Evolutionary conservation across 305 asterid species (phyloP), one percentile per base, ranked within the genome.

Genomic region (Fraxinus sp.): DNA sequence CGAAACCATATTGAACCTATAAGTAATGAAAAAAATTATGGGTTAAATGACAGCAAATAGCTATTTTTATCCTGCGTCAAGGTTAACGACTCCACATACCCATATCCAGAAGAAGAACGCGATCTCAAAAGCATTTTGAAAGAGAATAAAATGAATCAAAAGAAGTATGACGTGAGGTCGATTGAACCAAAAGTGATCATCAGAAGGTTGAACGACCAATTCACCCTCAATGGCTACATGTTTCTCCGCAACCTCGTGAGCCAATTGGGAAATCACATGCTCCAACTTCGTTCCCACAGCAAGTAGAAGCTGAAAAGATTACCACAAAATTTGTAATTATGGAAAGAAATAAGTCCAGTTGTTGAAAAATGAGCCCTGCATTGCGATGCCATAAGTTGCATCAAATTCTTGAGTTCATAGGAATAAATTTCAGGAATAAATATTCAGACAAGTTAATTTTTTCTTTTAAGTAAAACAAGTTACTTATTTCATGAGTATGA

Each of bases 91-190:
- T 13, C 33, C 59, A 77, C 91, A 87, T 86, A 96, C 99, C 98
- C 90, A 92, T 87, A 96, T 96, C 99, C 99, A 93, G 89, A 96
- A 96, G 97, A 96, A 96, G 82, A 92, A 96, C 35, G 98, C 99
- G 4, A 96, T 94, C 93, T 96, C 99, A 2, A 96, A 96, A 24
- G 99, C 97, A 84, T 96, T 96, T 91, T 96, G 98, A 86, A 96
- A 96, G 87, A 96, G 97, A 81, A 96, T 94, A 74, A 94, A 93
- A 84, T 94, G 98, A 80, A 94, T 92, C 92, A 94, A 87, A 86
- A 90, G 78, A 3, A 96, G 92, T 75, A 96, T 91, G 80, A 96
- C 80, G 59, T 87, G 89, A 52, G 98, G 99, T n/a, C 95, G 93
- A 18, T 81, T 87, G 88, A 94, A 94, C 99, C 98, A 96, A 85